These are phyloP conservation scores for Gentiana macrophylla DNA, from an alignment of 257 asterid species.

Conservation along the genomic window DNA sequence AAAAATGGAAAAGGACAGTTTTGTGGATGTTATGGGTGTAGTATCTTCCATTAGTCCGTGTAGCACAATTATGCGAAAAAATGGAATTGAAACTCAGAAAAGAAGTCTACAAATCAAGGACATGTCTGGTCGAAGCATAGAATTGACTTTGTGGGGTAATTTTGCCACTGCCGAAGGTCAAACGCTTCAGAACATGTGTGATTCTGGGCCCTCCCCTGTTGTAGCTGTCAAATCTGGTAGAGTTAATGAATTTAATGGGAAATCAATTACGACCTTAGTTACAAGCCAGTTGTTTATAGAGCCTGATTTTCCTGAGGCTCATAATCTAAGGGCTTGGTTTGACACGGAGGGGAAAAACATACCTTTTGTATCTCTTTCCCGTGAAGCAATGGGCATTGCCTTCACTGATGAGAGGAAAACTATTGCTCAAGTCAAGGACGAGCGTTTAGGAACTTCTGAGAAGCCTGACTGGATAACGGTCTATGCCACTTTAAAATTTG, in stretches of 20 bases:
- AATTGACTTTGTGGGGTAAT: conserved; percentile 86
- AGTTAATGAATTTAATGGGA: conserved; percentile 77
- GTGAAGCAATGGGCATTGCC: conserved; percentile 33
- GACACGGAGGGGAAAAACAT: conserved; percentile 56
- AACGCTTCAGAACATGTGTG: conserved; percentile 63
- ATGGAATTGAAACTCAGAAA: conserved; percentile 67
- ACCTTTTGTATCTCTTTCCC: conserved; percentile 52
- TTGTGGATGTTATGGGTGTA: conserved; percentile 72
- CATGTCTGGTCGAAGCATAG: conserved; percentile 87
- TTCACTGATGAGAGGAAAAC: conserved; percentile 63
- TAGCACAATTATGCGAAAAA: conserved; percentile 71
- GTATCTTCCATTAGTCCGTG: conserved; percentile 65
- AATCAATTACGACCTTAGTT: conserved; percentile 67
- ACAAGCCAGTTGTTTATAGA: conserved; percentile 59
- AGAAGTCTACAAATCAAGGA: conserved; percentile 82
- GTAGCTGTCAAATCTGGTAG: conserved; percentile 77
- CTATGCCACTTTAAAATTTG: conserved; percentile 51
- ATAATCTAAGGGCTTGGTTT: conserved; percentile 56
- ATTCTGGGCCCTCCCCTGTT: conserved; percentile 66
- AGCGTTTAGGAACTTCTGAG: conserved; percentile 73
- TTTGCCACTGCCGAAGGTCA: conserved; percentile 84
- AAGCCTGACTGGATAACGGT: conserved; percentile 89
- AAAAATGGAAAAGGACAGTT: conserved; percentile 45
- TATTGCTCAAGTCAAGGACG: conserved; percentile 83
- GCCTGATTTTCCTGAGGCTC: conserved; percentile 85